Evolutionary conservation across 1,284 basidiomycete genomes (phyloP), one percentile per base, ranked within the genome.

Genomic region (Sutorius eximius): DNA sequence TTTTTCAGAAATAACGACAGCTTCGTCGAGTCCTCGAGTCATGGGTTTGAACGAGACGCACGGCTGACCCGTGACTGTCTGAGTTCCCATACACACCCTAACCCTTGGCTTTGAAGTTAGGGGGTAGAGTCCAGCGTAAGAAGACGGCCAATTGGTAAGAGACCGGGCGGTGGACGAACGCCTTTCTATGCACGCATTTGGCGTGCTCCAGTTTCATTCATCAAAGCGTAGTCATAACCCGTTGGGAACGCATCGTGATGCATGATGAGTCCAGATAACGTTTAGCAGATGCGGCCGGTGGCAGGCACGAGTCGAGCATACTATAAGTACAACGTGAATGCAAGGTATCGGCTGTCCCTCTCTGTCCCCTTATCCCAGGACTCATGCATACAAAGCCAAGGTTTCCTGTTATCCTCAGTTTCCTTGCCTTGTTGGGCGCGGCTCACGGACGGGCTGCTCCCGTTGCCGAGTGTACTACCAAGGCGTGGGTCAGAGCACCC

Each of bases 401-500:
- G 24, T 45, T 45, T 5, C 41, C 22, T 13, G 18, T 7, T 18
- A 44, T 45, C 43, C 29, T 45, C 29, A 2, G 45, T 24, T 33
- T 57, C 30, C 37, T 64, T 2, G 33, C 42, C 12, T 15, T 65
- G 2, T 5, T 58, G 10, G 45, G 49, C 30, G 22, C 24, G 29
- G 42, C 24, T 24, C 45, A 52, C n/a, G 45, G 53, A 20, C n/a
- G 8, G 5, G 10, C 6, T 27, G 2, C 32, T n/a, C 20, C 49
- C 22, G 9, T 1, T 33, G 11, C 38, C 1, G 38, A 52, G 18
- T 63, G 64, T 34, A 53, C n/a, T 11, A 32, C 18, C 34, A 34
- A 22, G 2, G 59, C 53, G 18, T 64, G 60, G 62, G 62, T 27
- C 24, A 27, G 24, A 42, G 62, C 57, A 8, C 57, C 65, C 2